A percentile compares a stretch with the other conserved stretches of the same genome.
phyloP scores from a whole-genome alignment of 1,139 yeast species.

The Kluyveromyces marxianus region DNA sequence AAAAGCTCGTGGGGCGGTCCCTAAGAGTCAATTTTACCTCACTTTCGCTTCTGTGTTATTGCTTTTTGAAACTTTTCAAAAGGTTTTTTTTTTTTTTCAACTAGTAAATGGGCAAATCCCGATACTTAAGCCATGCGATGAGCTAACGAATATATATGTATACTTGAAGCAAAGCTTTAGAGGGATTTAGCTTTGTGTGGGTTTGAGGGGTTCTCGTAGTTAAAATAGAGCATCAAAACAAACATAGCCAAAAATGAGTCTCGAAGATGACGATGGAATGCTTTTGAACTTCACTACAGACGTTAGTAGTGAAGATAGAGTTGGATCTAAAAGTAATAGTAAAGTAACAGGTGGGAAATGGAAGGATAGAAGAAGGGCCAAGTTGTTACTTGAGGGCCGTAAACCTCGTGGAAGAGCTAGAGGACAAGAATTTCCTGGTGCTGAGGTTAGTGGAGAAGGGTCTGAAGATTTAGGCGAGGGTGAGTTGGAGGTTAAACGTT shows the following conservation, averaged over 20 bases:
- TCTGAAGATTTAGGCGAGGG: conserved; percentile 2
- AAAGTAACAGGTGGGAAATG: conserved; percentile 67
- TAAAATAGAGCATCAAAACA: too few species aligned
- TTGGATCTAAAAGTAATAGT: conserved; percentile 14
- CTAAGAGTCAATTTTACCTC: not conserved
- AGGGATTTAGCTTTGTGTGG: too few species aligned
- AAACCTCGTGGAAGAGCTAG: conserved; percentile 21
- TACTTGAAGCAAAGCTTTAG: too few species aligned
- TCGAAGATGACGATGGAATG: conserved; percentile 27
- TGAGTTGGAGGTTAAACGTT: conserved; percentile 3
- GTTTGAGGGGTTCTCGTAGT: too few species aligned
- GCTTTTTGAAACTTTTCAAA: not conserved
- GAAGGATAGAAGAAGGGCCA: conserved; percentile 58
- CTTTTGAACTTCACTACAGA: conserved; percentile 25
- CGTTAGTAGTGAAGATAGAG: conserved; percentile 9
- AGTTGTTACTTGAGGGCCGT: conserved; percentile 29
- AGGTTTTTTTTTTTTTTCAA: not conserved
- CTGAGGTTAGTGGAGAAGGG: conserved; percentile 9
- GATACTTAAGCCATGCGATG: not conserved
- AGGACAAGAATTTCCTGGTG: too few species aligned
- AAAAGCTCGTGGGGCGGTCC: not conserved
- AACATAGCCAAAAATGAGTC: not conserved
- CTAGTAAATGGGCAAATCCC: too few species aligned
- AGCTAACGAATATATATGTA: not conserved
- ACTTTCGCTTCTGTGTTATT: not conserved